Base-by-base conservation (phyloP, 176 grass and related monocot species). In the Avena insularis region DNA sequence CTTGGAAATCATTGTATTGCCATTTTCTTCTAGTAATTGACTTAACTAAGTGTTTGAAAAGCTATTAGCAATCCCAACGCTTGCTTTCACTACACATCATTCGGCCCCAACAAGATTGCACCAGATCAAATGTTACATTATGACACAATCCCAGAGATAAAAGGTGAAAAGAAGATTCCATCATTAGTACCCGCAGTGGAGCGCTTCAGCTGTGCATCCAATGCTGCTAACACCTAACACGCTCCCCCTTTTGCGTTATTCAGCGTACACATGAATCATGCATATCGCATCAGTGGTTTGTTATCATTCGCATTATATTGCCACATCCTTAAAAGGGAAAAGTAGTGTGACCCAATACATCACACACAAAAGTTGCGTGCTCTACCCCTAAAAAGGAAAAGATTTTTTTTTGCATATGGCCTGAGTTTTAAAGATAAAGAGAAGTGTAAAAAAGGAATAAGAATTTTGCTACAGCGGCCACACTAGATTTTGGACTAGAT, bases 221-320 rank as follows among this genome's bases (percentile, higher is more conserved):
- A 43, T 43, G 40, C 6, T 56, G 54, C 15, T 3, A 67, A 67
- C 31, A 69, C 15, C 33, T 38, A 69, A 70, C 35, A 15, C 8
- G 40, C 9, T 23, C 3, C 67, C 4, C 16, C 29, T 29, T 29
- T 29, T 29, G 40, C 0, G 40, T 76, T 4, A 54, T 54, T 76
- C 73, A 53, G 48, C 48, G 73, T 10, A 53, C 72, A 54, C 73
- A 76, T 8, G 25, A 33, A 54, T 54, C 73, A 54, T 54, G 73
- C 48, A 19, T 2, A 16, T 19, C 48, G 53, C 40, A 21, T 60
- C 4, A 7, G 54, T 48, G 79, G 27, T 20, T 19, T 12, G 43
- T 48, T 53, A 31, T 13, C 6, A 51, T 51, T 29, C 38, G 9
- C 40, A 12, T 1, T 48, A 11, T 43, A 43, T 43, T 43, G 40